phyloP scores from a whole-genome alignment of 2,329 filamentous ascomycete genomes.

The Colletotrichum destructivum region DNA sequence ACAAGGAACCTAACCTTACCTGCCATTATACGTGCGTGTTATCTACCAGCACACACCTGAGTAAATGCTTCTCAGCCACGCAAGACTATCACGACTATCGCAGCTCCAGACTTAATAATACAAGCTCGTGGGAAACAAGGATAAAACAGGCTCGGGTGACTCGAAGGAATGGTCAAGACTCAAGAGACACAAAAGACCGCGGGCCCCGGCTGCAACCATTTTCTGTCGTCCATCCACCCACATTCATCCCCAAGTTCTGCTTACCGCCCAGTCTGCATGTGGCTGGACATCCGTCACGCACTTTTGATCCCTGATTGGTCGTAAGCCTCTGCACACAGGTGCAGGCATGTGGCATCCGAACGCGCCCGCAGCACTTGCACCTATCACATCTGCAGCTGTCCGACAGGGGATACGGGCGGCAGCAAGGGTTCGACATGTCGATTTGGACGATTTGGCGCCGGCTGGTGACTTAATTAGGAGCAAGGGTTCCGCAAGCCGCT shows the following conservation, averaged over 20 bases:
- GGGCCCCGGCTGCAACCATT: slow-evolving; percentile 40
- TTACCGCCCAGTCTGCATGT: slow-evolving; percentile 64
- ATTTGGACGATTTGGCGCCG: slow-evolving; percentile 37
- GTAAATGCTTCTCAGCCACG: too few species aligned
- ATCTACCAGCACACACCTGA: too few species aligned
- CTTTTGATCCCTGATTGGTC: slow-evolving; percentile 56
- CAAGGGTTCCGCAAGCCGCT: slow-evolving; percentile 34
- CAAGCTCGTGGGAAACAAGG: neutral
- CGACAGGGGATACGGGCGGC: slow-evolving; percentile 43
- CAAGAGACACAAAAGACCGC: neutral
- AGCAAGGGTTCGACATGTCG: slow-evolving; percentile 49
- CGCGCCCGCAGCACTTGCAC: slow-evolving; percentile 33
- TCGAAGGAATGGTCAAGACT: slow-evolving; percentile 4
- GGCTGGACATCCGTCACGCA: slow-evolving; percentile 58
- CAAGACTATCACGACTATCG: neutral
- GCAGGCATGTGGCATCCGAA: slow-evolving; percentile 43
- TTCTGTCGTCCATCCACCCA: slow-evolving; percentile 17
- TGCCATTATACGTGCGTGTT: neutral
- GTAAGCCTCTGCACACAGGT: slow-evolving; percentile 45
- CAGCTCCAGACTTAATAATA: neutral
- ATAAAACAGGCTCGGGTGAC: slow-evolving; percentile 22
- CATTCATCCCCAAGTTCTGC: slow-evolving; percentile 36
- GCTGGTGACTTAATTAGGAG: slow-evolving; percentile 29
- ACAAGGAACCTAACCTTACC: neutral
- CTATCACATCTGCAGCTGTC: slow-evolving; percentile 50